Conservation (phyloP, 805 yeast species). For the Schwanniomyces pseudopolymorphus region DNA sequence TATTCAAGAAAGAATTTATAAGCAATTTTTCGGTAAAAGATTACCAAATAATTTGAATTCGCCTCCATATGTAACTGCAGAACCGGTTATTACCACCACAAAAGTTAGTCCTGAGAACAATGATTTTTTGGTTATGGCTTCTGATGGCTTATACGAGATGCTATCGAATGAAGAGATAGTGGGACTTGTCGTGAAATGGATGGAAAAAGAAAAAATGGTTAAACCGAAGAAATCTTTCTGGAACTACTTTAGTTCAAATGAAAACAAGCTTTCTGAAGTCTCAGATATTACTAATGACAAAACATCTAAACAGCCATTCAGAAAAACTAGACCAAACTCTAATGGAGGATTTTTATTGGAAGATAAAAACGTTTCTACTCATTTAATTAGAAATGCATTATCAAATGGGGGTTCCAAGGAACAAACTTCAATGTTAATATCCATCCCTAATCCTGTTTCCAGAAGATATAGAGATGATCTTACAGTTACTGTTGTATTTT, state of each 20-base stretch:
- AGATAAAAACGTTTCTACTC: constrained; percentile 90
- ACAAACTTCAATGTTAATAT: constrained; percentile 81
- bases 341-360: constrained; percentile 55
- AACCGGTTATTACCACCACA: constrained; percentile 86
- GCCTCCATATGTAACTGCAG: constrained; percentile 98
- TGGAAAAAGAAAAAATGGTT: constrained; percentile 68
- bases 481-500: constrained; percentile 93
- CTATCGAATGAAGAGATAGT: constrained; percentile 90
- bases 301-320: constrained; percentile 71
- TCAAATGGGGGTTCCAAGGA: constrained; percentile 84
- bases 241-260: constrained; percentile 41
- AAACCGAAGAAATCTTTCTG: constrained; percentile 50
- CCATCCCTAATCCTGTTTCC: constrained; percentile 89
- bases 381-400: constrained; percentile 88
- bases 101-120: constrained; percentile 67
- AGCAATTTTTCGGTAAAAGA: constrained; percentile 77
- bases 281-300: constrained; percentile 59
- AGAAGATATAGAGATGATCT: constrained; percentile 93
- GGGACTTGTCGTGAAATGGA: constrained; percentile 90
- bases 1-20: constrained; percentile 70
- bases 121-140: constrained; percentile 87
- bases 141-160: constrained; percentile 93
- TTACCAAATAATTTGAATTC: constrained; percentile 73
- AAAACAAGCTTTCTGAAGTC: constrained; percentile 60
- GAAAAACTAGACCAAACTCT: constrained; percentile 45